These are phyloP conservation scores for Ajuga reptans DNA, from an alignment of 305 asterid genomes.

Conservation along the genomic window DNA sequence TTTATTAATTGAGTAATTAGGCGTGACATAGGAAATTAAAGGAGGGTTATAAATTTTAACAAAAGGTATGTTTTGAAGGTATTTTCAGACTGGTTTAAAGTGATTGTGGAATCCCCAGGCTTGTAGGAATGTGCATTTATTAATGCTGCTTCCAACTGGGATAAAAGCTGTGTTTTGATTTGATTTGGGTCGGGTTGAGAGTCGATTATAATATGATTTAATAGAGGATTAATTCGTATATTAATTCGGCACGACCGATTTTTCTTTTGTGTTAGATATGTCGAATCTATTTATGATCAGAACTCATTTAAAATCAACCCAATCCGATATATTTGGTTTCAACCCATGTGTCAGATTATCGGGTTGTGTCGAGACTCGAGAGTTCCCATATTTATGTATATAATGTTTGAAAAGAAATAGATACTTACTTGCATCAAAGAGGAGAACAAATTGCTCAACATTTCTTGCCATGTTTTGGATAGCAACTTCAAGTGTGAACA, in stretches of 20 bases:
- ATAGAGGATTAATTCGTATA: no score
- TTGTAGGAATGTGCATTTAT: slow-evolving; percentile 40
- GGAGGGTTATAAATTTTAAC: slow-evolving; percentile 22
- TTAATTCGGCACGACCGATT: no score
- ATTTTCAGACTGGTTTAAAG: slow-evolving; percentile 33
- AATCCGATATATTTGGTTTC: no score
- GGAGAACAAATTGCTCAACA: slow-evolving; percentile 68
- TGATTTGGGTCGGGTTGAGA: not conserved
- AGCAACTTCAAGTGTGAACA: slow-evolving; percentile 87
- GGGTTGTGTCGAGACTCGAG: no score
- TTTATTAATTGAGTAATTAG: slow-evolving; percentile 33
- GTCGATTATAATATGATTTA: no score
- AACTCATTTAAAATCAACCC: no score
- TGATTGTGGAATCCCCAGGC: slow-evolving; percentile 41
- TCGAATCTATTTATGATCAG: no score
- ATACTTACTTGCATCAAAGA: slow-evolving; percentile 86
- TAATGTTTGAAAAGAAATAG: no score
- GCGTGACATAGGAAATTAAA: slow-evolving; percentile 67
- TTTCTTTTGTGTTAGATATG: no score
- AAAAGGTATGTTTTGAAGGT: slow-evolving; percentile 30
- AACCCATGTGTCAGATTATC: no score
- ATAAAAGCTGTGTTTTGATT: slow-evolving; percentile 48
- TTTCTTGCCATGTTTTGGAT: slow-evolving; percentile 71
- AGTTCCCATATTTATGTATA: no score
- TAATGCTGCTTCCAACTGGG: slow-evolving; percentile 29